Evolutionary conservation across 23 red algal genomes (phyloP), one percentile per base, ranked within the genome.

Genomic region (Gracilaria vermiculophylla): DNA sequence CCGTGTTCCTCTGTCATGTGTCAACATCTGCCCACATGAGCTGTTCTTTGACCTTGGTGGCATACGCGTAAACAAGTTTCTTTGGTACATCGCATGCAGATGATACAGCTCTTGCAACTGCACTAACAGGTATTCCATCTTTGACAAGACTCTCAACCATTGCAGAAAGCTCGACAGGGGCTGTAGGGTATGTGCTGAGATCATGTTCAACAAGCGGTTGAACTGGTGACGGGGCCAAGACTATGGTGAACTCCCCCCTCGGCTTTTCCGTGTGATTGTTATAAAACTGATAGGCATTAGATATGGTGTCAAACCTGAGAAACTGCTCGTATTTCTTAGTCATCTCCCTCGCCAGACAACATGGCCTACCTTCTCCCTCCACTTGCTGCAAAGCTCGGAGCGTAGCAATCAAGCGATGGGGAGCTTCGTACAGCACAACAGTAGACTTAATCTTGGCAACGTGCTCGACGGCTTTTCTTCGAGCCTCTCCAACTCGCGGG

Each of bases 261-360:
- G 86, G 86, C 36, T 69, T 80, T 10, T 42, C 54, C 28, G 36
- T 44, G 2, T 37, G 28, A 2, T 12, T 12, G 9, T 34, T 34
- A 44, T 78, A 85, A 27, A 61, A 50, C 2, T 88, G 78, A n/a
- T 37, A 42, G 6, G 87, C 79, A 14, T 85, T 47, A 19, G 50
- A 49, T 3, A 76, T 15, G 17, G 47, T 78, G 3, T 57, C 66
- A 67, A 85, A 93, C 33, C 69, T 49, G 24, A 77, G 48, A 74
- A 98, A 76, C 89, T 98, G 78, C 79, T 98, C 95, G 27, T 83
- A 91, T 53, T 91, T 76, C 40, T 98, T 98, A 19, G 95, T 98
- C 28, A 98, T 73, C 69, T 98, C 95, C 69, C 95, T 56, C 15
- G 85, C 95, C n/a, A 98, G 19, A 28, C 53, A 65, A 51, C 43